Percentiles rank a stretch among this genome's conserved stretches.
phyloP scores from a whole-genome alignment of 1,284 basidiomycete genomes.

The Amylostereum chailletii region DNA sequence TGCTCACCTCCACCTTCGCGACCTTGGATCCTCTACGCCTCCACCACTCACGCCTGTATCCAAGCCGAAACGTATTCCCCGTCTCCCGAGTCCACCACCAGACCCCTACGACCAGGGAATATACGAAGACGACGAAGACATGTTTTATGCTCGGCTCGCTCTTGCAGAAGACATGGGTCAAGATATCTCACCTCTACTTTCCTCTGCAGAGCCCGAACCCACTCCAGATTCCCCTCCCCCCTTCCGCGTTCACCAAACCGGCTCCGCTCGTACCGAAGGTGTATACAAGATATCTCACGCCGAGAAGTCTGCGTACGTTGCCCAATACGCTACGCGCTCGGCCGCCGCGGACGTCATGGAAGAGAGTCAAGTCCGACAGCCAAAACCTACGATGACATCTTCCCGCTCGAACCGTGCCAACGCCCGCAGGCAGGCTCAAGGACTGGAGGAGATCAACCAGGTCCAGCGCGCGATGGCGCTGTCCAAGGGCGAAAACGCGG shows the following conservation, averaged over 20 bases:
- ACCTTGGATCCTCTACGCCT: slow-evolving; percentile 32
- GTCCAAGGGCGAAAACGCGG: slow-evolving; percentile 64
- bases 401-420: slow-evolving; percentile 91
- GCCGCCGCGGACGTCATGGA: slow-evolving; percentile 27
- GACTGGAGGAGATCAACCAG: slow-evolving; percentile 92
- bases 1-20: slow-evolving; percentile 39
- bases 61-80: slow-evolving; percentile 22
- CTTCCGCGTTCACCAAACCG: slow-evolving; percentile 66
- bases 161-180: slow-evolving; percentile 21
- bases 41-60: slow-evolving; percentile 25
- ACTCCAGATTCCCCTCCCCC: slow-evolving; percentile 27
- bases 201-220: slow-evolving; percentile 21
- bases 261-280: slow-evolving; percentile 87
- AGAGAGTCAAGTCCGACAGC: slow-evolving; percentile 34
- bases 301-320: slow-evolving; percentile 86
- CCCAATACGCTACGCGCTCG: slow-evolving; percentile 62
- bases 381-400: slow-evolving; percentile 56
- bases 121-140: slow-evolving; percentile 87
- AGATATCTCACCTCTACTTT: slow-evolving; percentile 13
- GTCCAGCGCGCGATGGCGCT: slow-evolving; percentile 67
- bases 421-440: slow-evolving; percentile 86
- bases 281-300: slow-evolving; percentile 91
- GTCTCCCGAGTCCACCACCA: slow-evolving; percentile 38
- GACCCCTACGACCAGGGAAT: slow-evolving; percentile 53
- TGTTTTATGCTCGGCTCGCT: slow-evolving; percentile 76